These are phyloP conservation scores for Neurospora sp. DNA, from an alignment of 495 filamentous ascomycete genomes.

Conservation along the genomic window DNA sequence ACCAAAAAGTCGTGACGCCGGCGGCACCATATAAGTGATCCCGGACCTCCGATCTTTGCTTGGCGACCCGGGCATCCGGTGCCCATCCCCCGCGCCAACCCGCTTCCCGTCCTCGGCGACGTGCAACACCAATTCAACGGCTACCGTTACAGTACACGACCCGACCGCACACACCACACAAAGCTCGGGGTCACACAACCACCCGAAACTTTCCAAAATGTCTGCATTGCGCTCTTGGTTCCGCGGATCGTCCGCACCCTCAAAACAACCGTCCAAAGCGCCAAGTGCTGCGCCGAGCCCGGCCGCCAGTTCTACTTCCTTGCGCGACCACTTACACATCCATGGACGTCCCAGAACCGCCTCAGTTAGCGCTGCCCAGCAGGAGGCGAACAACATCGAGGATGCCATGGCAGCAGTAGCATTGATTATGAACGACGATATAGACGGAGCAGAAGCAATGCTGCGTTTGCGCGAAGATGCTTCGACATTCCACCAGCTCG, in stretches of 20 bases:
- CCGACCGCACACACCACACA: not conserved
- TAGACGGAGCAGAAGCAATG: conserved; percentile 70
- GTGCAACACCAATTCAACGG: not conserved
- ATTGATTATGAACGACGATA: conserved; percentile 87
- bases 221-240: conserved; percentile 23
- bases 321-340: not conserved
- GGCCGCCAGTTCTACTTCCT: conserved; percentile 10
- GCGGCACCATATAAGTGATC: not conserved
- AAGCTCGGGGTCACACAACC: not conserved
- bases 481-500: conserved; percentile 91
- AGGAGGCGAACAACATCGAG: conserved; percentile 32
- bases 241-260: conserved; percentile 14
- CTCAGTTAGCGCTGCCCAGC: conserved; percentile 10
- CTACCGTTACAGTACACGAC: not conserved
- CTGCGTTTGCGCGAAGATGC: conserved; percentile 57
- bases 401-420: conserved; percentile 36
- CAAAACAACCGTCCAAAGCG: conserved; percentile 13
- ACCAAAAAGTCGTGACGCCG: not conserved
- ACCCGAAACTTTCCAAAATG: conserved; percentile 4
- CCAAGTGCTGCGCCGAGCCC: conserved; percentile 14
- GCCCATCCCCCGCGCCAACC: not conserved
- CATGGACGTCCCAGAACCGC: conserved; percentile 18
- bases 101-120: not conserved
- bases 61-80: not conserved
- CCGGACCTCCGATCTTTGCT: not conserved